Evolutionary conservation across 2,329 filamentous ascomycete genomes (phyloP).

Genomic region (Gnomoniopsis sp.): DNA sequence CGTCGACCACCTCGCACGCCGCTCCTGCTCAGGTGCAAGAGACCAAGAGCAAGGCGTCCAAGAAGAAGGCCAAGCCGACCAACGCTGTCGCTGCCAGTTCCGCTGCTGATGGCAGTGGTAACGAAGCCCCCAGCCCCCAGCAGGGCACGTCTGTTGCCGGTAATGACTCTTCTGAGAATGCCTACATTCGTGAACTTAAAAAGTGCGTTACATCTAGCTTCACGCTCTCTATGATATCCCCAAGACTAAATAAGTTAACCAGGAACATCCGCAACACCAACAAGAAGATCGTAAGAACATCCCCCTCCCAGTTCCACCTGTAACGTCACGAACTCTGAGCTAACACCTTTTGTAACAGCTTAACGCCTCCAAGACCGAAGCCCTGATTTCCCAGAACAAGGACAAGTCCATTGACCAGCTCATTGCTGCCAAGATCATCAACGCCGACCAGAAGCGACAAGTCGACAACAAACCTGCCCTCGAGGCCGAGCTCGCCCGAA

Average conservation of each 20-base stretch:
- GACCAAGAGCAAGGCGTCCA: conserved; percentile 65
- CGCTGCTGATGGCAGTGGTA: too few relatives aligned
- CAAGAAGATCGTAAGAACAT: conserved; percentile 82
- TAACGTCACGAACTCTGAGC: too few relatives aligned
- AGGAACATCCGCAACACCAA: conserved; percentile 88
- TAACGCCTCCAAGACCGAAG: conserved; percentile 69
- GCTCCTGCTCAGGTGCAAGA: conserved; percentile 51
- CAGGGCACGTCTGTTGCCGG: conserved; percentile 47
- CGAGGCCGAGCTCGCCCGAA: conserved; percentile 62
- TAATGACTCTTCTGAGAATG: conserved; percentile 65
- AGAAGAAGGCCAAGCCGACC: conserved; percentile 58
- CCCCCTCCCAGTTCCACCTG: not conserved
- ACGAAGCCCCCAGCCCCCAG: conserved; percentile 46
- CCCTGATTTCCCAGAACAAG: conserved; percentile 65
- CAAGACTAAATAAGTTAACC: not conserved
- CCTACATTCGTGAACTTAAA: conserved; percentile 82
- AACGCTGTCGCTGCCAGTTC: conserved; percentile 37
- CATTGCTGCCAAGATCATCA: conserved; percentile 69
- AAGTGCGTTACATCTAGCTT: conserved; percentile 60
- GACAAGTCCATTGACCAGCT: conserved; percentile 71
- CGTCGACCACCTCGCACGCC: conserved; percentile 61
- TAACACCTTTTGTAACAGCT: conserved; percentile 40
- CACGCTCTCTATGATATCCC: conserved; percentile 8
- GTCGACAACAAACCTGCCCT: conserved; percentile 73
- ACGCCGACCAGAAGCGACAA: conserved; percentile 74